These are phyloP conservation scores for Bryum argenteum DNA, from an alignment of 225 moss, liverwort and hornwort genomes.

Conservation along the genomic window DNA sequence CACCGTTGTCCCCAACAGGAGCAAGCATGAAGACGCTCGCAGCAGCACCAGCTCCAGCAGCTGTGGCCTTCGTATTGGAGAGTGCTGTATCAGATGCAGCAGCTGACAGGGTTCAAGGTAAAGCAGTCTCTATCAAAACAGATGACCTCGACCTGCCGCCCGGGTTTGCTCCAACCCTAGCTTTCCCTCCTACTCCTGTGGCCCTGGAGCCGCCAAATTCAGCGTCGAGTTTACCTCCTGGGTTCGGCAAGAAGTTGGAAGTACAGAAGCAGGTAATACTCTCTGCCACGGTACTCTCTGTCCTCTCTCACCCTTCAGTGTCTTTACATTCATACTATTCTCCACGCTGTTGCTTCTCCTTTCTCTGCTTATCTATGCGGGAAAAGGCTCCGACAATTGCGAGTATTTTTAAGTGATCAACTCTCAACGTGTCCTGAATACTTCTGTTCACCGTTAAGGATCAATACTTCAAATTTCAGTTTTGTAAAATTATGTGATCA, in stretches of 20 bases:
- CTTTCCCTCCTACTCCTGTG: constrained; percentile 34
- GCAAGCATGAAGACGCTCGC: constrained; percentile 51
- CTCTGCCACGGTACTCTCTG: constrained; percentile 1
- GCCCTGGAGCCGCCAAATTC: constrained; percentile 32
- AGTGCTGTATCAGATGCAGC: constrained; percentile 31
- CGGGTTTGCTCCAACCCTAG: constrained; percentile 69
- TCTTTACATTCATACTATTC: constrained; percentile 15
- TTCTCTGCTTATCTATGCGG: not conserved
- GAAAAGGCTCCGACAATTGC: not conserved
- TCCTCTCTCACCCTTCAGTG: constrained; percentile 10
- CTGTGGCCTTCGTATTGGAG: constrained; percentile 14
- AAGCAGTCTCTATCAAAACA: constrained; percentile 27
- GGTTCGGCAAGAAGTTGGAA: constrained; percentile 48
- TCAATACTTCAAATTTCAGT: not conserved
- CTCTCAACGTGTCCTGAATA: constrained; percentile 2
- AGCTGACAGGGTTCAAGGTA: constrained; percentile 33
- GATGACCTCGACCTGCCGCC: constrained; percentile 75
- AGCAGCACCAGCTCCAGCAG: constrained; percentile 58
- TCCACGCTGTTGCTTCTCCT: not conserved
- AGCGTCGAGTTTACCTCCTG: constrained; percentile 50
- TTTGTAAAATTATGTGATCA: not conserved
- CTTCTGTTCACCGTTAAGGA: not conserved
- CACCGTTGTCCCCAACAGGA: constrained; percentile 53
- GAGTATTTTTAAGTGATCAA: constrained; percentile 4
- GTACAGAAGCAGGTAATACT: constrained; percentile 39